These are phyloP conservation scores for Tricholomella constricta DNA, from an alignment of 768 basidiomycete species.

Conservation along the genomic window DNA sequence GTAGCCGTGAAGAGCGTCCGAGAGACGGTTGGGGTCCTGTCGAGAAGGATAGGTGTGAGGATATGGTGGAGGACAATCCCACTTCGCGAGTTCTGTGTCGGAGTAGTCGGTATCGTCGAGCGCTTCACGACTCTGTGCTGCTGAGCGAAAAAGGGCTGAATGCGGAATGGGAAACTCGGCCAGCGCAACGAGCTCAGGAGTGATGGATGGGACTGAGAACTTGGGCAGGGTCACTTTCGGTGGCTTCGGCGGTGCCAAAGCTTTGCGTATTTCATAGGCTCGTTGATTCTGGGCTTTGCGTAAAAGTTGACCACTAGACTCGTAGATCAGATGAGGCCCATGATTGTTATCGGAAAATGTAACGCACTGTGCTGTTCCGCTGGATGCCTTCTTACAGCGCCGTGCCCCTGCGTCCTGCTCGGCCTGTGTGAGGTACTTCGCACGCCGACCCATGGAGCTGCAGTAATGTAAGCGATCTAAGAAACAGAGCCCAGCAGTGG, in stretches of 20 bases:
- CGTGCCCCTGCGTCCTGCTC: neutral
- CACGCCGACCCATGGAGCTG: neutral
- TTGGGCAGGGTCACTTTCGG: neutral
- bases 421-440: neutral
- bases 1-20: neutral
- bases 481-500: too few species aligned
- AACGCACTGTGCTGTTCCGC: neutral
- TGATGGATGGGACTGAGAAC: neutral
- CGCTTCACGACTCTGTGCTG: neutral
- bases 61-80: constrained; percentile 5
- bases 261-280: constrained; percentile 1
- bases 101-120: constrained; percentile 1
- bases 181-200: constrained; percentile 4
- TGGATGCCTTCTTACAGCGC: neutral
- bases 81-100: neutral
- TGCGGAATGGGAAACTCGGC: neutral
- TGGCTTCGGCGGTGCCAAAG: neutral
- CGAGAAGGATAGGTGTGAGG: neutral
- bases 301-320: neutral
- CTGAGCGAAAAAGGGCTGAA: neutral
- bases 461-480: too few species aligned
- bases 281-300: neutral
- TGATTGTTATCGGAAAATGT: neutral
- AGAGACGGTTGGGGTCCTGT: neutral
- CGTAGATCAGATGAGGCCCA: neutral